Base-by-base conservation (phyloP, 768 basidiomycete genomes). In the Rhizopogon salebrosus region DNA sequence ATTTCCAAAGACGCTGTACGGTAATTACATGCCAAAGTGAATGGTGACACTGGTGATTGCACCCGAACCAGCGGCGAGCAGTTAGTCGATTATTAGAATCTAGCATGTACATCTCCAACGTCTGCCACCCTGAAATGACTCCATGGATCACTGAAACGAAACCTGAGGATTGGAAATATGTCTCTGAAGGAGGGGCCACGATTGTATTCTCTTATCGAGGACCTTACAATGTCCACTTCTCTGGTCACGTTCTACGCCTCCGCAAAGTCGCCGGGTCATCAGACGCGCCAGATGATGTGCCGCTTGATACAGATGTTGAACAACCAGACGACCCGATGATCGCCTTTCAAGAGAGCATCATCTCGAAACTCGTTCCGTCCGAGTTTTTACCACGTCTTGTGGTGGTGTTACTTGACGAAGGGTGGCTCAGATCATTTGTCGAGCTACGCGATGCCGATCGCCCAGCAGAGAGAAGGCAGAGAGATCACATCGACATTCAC, bases 131-230 rank as follows among this genome's bases (percentile, higher is more conserved):
- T 14, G 43, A 18, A 34, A 57, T 67, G 67, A 18, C 51, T 29
- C 55, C 10, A 14, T 54, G 51, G 10, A 52, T 70, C 42, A 48
- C 58, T 14, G 49, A 66, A 42, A 75, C 61, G 27, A 62, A 58
- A n/a, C 74, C 74, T 1, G 51, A 45, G 10, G 72, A 89, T 66
- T 98, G 95, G 94, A 70, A 64, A 56, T 98, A 98, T 64, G 71
- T 92, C 20, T 85, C 92, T 0, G 95, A 98, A 72, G 95, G 95
- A n/a, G 92, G 89, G 18, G 88, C 92, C 18, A 88, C 91, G 6
- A 82, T 92, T 59, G 92, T 98, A 14, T 91, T 94, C 68, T 83
- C 89, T 7, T 95, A 95, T 63, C 58, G 62, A 9, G 91, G 93
- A 0, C 74, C 79, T 18, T 45, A 63, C 6, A 67, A 80, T 57